Evolutionary conservation across 169 alveolate genomes (phyloP).

Genomic region (Cryptosporidium muris): DNA sequence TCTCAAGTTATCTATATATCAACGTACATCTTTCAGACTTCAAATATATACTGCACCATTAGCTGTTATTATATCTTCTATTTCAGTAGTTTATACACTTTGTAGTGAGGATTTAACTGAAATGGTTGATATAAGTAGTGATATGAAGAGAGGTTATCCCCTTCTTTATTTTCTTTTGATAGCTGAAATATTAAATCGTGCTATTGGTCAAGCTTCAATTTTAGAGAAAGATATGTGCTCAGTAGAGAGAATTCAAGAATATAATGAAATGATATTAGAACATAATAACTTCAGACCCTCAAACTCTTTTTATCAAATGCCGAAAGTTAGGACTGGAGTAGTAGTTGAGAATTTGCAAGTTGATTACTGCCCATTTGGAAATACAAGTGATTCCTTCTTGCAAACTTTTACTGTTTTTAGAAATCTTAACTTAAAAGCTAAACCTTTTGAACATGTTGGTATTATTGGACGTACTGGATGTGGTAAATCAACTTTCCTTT

Average conservation of each 20-base stretch:
- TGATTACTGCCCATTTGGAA: background rate
- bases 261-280: background rate
- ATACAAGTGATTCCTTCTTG: background rate
- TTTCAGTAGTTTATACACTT: background rate
- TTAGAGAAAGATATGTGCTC: slow-evolving; percentile 65
- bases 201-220: slow-evolving; percentile 7
- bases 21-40: slow-evolving; percentile 30
- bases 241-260: slow-evolving; percentile 41
- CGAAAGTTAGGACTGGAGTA: background rate
- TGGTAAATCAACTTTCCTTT: slow-evolving; percentile 49
- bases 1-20: slow-evolving; percentile 5
- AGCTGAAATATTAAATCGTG: slow-evolving; percentile 30
- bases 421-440: slow-evolving; percentile 1
- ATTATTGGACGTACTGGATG: slow-evolving; percentile 58
- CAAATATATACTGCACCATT: slow-evolving; percentile 44
- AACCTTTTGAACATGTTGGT: slow-evolving; percentile 29
- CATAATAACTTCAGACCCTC: background rate
- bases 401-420: slow-evolving; percentile 8
- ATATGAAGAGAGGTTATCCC: background rate
- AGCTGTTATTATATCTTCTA: slow-evolving; percentile 11
- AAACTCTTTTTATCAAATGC: background rate
- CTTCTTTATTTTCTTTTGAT: slow-evolving; percentile 17
- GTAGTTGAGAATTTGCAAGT: slow-evolving; percentile 21
- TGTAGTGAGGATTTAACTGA: background rate
- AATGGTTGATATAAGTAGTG: background rate